phyloP scores from a whole-genome alignment of 441 rosid genomes.

The Pelargonium cotyledonis region DNA sequence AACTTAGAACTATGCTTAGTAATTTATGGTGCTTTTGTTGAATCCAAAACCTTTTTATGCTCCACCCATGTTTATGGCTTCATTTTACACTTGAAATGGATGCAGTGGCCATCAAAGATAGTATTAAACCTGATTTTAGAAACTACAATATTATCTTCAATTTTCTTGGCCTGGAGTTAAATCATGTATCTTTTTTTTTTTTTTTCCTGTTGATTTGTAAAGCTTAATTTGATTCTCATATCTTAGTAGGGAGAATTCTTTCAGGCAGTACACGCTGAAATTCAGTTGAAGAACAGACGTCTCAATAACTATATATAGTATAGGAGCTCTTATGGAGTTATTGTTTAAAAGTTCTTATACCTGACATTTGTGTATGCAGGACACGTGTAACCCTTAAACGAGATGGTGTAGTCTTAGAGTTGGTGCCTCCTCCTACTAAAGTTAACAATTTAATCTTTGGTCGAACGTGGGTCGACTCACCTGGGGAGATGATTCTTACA shows the following conservation, averaged over 20 bases:
- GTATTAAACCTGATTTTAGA: background rate
- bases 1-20: background rate
- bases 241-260: background rate
- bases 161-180: background rate
- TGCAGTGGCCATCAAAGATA: background rate
- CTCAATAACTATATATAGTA: background rate
- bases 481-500: constrained; percentile 93
- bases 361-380: constrained; percentile 32
- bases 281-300: background rate
- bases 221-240: background rate
- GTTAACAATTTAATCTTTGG: constrained; percentile 93
- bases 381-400: constrained; percentile 83
- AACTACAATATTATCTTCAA: background rate
- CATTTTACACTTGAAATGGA: no score
- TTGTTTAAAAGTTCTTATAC: background rate
- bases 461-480: constrained; percentile 92
- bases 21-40: background rate
- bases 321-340: background rate
- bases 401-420: constrained; percentile 81
- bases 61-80: no score
- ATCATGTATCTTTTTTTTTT: background rate
- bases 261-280: background rate
- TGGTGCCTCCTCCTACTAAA: constrained; percentile 92
- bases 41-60: no score
- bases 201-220: background rate